Conservation (phyloP, 164 flowering plant genomes). For the Cinnamomum micranthum region DNA sequence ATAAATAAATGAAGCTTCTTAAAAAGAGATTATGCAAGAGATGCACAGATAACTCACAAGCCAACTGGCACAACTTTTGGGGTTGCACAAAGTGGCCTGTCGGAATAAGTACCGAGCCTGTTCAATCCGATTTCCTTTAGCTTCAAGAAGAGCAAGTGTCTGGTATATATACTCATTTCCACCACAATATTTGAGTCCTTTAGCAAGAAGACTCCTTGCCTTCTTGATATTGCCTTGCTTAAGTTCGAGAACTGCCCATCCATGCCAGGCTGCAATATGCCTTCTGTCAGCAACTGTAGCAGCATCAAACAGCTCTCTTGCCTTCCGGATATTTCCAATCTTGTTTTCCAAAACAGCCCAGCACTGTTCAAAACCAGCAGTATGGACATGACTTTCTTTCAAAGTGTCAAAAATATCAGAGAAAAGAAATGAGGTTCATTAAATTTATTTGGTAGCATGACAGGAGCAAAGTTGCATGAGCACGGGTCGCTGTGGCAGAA, state of each 20-base stretch:
- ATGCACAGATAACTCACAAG: conserved; percentile 55
- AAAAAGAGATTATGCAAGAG: neutral
- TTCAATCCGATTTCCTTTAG: conserved; percentile 65
- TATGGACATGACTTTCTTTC: neutral
- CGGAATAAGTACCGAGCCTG: conserved; percentile 80
- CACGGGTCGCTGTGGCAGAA: neutral
- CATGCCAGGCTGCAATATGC: conserved; percentile 98
- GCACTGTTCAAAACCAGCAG: conserved; percentile 47
- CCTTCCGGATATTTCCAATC: conserved; percentile 73
- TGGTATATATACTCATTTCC: conserved; percentile 91
- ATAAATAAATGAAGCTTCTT: neutral
- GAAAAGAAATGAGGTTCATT: neutral
- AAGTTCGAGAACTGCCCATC: conserved; percentile 91
- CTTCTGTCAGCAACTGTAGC: conserved; percentile 87
- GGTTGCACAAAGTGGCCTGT: conserved; percentile 85
- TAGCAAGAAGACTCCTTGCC: conserved; percentile 80
- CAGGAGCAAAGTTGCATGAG: neutral
- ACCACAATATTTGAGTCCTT: conserved; percentile 75
- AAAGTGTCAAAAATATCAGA: neutral
- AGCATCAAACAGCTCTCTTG: conserved; percentile 92
- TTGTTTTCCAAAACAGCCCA: conserved; percentile 94
- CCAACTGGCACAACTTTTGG: conserved; percentile 98
- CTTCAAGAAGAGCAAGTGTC: conserved; percentile 87
- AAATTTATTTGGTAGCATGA: neutral
- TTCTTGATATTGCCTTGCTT: conserved; percentile 81